Base-by-base conservation (phyloP, 2,329 filamentous ascomycete genomes). In the Aplosporella prunicola region DNA sequence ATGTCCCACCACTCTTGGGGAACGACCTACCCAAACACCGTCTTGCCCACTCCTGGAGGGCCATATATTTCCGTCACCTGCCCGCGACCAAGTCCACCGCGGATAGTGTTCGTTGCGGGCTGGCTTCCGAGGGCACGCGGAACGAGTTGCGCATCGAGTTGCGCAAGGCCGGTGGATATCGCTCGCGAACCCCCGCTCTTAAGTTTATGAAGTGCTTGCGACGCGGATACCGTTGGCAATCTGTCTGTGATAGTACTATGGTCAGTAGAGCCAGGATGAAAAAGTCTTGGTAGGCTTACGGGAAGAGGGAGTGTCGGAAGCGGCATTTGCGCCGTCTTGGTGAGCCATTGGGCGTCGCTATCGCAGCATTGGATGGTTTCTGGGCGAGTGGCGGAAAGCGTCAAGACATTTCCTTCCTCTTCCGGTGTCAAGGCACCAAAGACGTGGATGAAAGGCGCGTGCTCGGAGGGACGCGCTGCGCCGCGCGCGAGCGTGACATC, bases 11-110 rank as follows among this genome's bases (percentile, higher is more conserved):
- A n/a, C n/a, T n/a, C n/a, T n/a, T n/a, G n/a, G n/a, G 35, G 44
- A 39, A 39, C 41, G 32, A 62, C 75, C 62, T 68, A 89, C 82
- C 80, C 82, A 48, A 95, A 66, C 9, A 80, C 71, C 4, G 86
- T 93, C 67, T 93, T 95, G 20, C 88, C 89, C 17, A 75, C 75
- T 2, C 87, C 88, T 7, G 85, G 81, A 9, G 88, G 86, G 0
- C 89, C 89, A 73, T 84, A 93, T 33, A 94, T 64, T 59, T 96
- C 89, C 3, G 82, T 83, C 27, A 94, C 70, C 56, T 86, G 82
- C 10, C 87, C 85, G 40, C 78, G 75, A 43, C 72, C 72, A 32
- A 93, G 67, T 4, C 86, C 87, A 13, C 72, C 69, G 37, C 51
- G 50, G 26, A 45, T 31, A 22, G 46, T 40, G 36, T 43, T 28